These are phyloP conservation scores for Ceratocystiopsis brevicomis DNA, from an alignment of 2,329 filamentous ascomycete species.

Conservation along the genomic window DNA sequence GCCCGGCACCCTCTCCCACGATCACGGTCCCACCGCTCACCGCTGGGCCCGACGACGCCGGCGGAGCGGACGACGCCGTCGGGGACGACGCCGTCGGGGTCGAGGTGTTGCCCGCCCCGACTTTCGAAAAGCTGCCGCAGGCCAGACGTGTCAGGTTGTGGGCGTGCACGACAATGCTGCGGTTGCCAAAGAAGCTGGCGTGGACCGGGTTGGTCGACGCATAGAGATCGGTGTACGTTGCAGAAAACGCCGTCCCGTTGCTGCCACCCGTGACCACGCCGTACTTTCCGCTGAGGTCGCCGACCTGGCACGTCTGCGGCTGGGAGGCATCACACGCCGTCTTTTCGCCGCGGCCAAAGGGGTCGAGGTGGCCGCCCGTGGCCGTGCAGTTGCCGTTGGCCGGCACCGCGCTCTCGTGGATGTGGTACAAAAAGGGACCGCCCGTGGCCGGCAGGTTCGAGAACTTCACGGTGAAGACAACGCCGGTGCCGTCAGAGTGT, in stretches of 20 bases:
- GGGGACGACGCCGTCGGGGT: too few species aligned
- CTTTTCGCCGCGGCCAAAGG: conserved; percentile 43
- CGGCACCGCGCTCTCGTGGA: conserved; percentile 48
- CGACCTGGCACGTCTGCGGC: conserved; percentile 52
- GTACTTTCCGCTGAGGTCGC: conserved; percentile 59
- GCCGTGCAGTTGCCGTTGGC: conserved; percentile 50
- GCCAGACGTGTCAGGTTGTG: conserved; percentile 43
- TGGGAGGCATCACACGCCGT: conserved; percentile 36
- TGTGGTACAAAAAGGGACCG: conserved; percentile 38
- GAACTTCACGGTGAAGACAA: conserved; percentile 15
- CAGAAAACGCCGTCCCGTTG: conserved; percentile 20
- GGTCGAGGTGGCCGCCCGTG: conserved; percentile 52
- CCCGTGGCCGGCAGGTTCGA: conserved; percentile 15
- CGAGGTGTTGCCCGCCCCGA: too few species aligned
- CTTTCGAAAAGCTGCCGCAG: conserved; percentile 38
- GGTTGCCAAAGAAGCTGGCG: conserved; percentile 43
- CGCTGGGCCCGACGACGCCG: too few species aligned
- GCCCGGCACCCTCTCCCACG: too few species aligned
- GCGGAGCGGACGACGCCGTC: too few species aligned
- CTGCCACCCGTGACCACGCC: conserved; percentile 30
- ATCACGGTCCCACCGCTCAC: too few species aligned
- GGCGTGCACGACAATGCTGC: conserved; percentile 45
- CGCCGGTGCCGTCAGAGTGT: conserved; percentile 13
- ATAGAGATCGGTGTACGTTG: conserved; percentile 36
- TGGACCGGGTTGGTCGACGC: conserved; percentile 32